phyloP scores from a whole-genome alignment of 441 rosid genomes.

The Bruguiera hainesii region DNA sequence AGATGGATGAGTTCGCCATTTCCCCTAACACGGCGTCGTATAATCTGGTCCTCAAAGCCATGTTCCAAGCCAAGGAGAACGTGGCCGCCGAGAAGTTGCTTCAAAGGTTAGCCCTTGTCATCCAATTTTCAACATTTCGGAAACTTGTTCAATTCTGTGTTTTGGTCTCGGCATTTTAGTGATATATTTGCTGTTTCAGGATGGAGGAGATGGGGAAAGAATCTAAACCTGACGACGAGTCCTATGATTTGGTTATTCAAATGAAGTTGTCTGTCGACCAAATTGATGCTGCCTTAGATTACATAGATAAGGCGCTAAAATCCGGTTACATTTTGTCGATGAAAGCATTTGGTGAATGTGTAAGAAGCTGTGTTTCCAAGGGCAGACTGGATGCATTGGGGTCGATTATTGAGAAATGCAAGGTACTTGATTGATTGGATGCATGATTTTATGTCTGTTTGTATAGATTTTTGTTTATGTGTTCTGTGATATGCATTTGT shows the following conservation, averaged over 20 bases:
- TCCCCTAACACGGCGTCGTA: conserved; percentile 70
- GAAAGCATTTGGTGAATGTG: conserved; percentile 39
- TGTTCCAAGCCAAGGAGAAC: conserved; percentile 53
- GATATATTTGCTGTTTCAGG: conserved; percentile 47
- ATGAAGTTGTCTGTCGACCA: conserved; percentile 46
- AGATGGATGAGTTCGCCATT: conserved; percentile 59
- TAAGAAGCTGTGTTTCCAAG: conserved; percentile 45
- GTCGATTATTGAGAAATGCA: conserved; percentile 80
- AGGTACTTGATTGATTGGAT: conserved; percentile 45
- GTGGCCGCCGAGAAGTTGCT: conserved; percentile 75
- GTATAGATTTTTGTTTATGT: conserved; percentile 7
- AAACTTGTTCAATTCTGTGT: neutral
- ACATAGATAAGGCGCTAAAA: conserved; percentile 55
- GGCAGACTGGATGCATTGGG: conserved; percentile 61
- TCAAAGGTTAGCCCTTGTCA: conserved; percentile 44
- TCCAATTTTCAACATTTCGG: too few species aligned
- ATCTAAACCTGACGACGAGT: conserved; percentile 80
- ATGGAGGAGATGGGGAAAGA: conserved; percentile 72
- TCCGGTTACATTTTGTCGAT: conserved; percentile 47
- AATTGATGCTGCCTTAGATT: conserved; percentile 66
- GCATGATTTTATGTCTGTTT: conserved; percentile 2
- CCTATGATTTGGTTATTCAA: conserved; percentile 62
- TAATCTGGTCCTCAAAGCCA: conserved; percentile 79
- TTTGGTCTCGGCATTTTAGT: neutral
- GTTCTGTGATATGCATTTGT: conserved; percentile 18